These are phyloP conservation scores for Zangia roseola DNA, from an alignment of 768 basidiomycete genomes.

Conservation along the genomic window DNA sequence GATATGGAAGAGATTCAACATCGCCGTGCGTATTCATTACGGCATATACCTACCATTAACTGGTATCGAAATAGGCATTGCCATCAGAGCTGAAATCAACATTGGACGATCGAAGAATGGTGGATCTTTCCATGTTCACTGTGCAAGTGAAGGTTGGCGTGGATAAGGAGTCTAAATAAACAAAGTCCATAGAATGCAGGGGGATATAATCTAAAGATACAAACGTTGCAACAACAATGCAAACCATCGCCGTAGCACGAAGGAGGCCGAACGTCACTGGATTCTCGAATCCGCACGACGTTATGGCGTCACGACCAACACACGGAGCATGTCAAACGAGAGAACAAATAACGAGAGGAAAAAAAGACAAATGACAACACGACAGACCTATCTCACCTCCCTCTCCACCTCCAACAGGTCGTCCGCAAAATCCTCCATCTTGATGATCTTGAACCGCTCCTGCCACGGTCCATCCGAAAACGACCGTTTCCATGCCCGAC, in stretches of 20 bases:
- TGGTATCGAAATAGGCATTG: no score
- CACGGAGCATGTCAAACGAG: not conserved
- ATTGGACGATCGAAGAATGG: not conserved
- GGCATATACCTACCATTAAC: no score
- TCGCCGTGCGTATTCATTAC: conserved; percentile 46
- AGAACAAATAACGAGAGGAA: not conserved
- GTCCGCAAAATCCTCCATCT: conserved; percentile 65
- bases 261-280: conserved; percentile 2
- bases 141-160: conserved; percentile 8
- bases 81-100: no score
- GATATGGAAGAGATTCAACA: conserved; percentile 59
- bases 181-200: no score
- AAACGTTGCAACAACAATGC: conserved; percentile 9
- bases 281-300: no score
- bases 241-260: not conserved
- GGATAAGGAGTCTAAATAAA: not conserved
- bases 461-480: conserved; percentile 53
- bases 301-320: not conserved
- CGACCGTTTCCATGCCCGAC: conserved; percentile 72
- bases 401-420: conserved; percentile 49
- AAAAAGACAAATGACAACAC: not conserved
- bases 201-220: not conserved
- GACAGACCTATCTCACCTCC: conserved; percentile 17
- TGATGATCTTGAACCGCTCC: conserved; percentile 53
- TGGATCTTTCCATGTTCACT: conserved; percentile 28